Evolutionary conservation across 2,329 filamentous ascomycete species (phyloP), one percentile per base, ranked within the genome.

Genomic region (Aspergillus sp.): DNA sequence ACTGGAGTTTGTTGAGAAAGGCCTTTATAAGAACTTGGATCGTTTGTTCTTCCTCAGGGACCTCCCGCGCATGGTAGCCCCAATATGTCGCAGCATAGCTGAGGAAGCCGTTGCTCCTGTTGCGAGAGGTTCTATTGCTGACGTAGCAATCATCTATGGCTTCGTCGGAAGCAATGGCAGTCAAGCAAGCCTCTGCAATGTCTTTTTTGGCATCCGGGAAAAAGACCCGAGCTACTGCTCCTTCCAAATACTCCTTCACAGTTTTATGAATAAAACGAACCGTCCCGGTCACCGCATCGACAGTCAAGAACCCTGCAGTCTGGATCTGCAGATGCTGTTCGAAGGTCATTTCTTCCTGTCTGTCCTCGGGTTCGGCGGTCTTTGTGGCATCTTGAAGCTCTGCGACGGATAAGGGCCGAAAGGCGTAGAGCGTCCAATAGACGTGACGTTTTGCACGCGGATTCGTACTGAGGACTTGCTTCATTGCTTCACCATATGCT

Each of bases 1-100:
- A 65, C 2, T 45, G 47, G 5, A 65, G 48, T 30, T 65, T 65
- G 29, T 65, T 65, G 6, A 65, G 48, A n/a, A 64, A 65, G 0
- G 62, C 51, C n/a, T 48, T 49, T 10, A 61, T 60, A 1, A 65
- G 44, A 0, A 65, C 61, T 32, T 63, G 60, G 3, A 50, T 59
- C 0, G 61, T 60, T 28, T 56, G 58, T 38, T 65, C 62, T 5
- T 64, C 61, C 27, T 63, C 61, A 1, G 48, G 27, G 1, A 58
- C 53, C 5, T 63, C 54, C 0, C 57, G 49, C 0, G 61, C 57
- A 50, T 65, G 62, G 4, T 52, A 42, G 0, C 62, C 62, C 62
- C 62, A 65, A 43, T 60, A 61, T 4, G 45, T 52, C 0, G 61
- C 50, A 1, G 62, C 59, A 44, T 65, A 65, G 12, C 51, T 42